Evolutionary conservation across 176 grass and related monocot species (phyloP), one percentile per base, ranked within the genome.

Genomic region (Aegilops tauschii): DNA sequence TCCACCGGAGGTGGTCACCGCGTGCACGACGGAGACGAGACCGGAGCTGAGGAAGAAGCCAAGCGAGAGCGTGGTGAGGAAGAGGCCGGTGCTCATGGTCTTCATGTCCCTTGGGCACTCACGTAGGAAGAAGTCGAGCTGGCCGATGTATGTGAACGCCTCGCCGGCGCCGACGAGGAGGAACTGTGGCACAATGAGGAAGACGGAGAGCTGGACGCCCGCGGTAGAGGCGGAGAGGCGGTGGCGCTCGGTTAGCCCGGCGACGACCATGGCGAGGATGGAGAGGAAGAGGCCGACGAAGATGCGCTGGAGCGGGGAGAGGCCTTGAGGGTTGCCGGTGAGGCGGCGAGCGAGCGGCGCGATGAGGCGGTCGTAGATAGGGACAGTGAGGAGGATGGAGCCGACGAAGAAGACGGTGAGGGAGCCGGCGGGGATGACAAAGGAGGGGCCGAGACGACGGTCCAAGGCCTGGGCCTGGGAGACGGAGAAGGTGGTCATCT

Each of bases 401-500:
- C 69, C 95, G 52, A 97, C 95, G 34, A 97, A 88, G 91, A 97
- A 97, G 61, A 95, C 93, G 76, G 93, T 97, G 82, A 95, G 89
- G 61, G 93, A 97, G 34, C 91, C 95, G 1, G 95, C 91, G 3
- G 95, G 95, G 85, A 95, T 85, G 4, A 85, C 5, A 50, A 95
- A 97, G 37, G 73, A 77, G 18, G 21, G 4, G 7, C 88, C 89
- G 18, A 97, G 83, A 83, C 82, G 95, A 25, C 95, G 85, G 82
- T 97, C 93, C 95, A 97, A 85, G 65, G 72, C 83, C 27, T 40
- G 65, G 21, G 95, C 95, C 47, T 97, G 95, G 2, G 95, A 90
- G 17, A 97, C 95, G 18, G 95, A 97, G 87, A 97, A 97, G 39
- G 95, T 97, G 25, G 91, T 94, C 92, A 97, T 94, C 85, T 97